Conservation (phyloP, 177 flowering plant genomes). For the Vitis hybrid region DNA sequence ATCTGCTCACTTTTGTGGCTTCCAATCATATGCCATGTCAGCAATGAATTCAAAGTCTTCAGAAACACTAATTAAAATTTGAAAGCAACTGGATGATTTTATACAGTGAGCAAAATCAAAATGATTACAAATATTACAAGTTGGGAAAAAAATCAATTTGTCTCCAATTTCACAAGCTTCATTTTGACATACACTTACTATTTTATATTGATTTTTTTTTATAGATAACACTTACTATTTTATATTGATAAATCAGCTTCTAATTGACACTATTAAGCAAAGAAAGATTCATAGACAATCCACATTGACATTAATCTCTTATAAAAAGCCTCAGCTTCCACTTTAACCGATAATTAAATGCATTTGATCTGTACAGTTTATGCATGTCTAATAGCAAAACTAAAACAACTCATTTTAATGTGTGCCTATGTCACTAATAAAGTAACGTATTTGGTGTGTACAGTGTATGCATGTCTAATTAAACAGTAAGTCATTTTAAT, state of each 20-base stretch:
- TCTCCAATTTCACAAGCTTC: not conserved
- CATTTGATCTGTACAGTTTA: not conserved
- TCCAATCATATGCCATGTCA: not conserved
- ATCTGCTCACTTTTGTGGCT: too few species aligned
- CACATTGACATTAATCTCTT: too few species aligned
- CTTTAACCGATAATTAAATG: not conserved
- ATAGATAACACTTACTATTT: not conserved
- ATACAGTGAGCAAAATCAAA: not conserved
- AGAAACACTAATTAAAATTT: not conserved
- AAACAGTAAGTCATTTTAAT: not conserved
- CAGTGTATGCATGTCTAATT: too few species aligned
- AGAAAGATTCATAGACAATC: not conserved
- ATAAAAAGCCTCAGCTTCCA: too few species aligned
- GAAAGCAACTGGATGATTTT: not conserved
- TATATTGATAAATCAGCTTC: not conserved
- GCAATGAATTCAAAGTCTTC: not conserved
- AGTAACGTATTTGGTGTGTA: too few species aligned
- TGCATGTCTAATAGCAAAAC: not conserved
- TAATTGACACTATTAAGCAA: not conserved
- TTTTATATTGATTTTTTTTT: not conserved
- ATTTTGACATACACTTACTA: not conserved
- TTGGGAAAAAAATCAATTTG: not conserved
- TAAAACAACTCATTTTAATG: not conserved
- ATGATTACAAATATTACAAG: not conserved
- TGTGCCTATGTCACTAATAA: too few species aligned